These are phyloP conservation scores for Geranium brycei DNA, from an alignment of 345 rosid species.

Conservation along the genomic window DNA sequence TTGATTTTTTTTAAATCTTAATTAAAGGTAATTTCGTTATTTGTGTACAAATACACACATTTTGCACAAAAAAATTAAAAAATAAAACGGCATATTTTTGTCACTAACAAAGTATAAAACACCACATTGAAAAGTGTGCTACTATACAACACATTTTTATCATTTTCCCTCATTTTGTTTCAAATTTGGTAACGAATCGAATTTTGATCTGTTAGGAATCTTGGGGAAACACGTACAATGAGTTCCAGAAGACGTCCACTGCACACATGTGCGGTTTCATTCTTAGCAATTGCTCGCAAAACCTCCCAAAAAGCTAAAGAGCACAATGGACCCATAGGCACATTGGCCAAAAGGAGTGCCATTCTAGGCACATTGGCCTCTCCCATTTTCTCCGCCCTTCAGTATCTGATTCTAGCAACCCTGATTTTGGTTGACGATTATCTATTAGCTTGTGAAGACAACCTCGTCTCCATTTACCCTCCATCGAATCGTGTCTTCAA, in stretches of 20 bases:
- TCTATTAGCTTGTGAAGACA: constrained; percentile 32
- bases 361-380: constrained; percentile 12
- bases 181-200: not conserved
- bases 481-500: constrained; percentile 28
- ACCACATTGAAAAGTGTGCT: too few relatives aligned
- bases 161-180: not conserved
- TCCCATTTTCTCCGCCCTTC: constrained; percentile 16
- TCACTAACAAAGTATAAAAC: too few relatives aligned
- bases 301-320: constrained; percentile 25
- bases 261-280: constrained; percentile 35
- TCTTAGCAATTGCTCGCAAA: constrained; percentile 21
- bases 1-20: too few relatives aligned
- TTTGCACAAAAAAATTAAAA: too few relatives aligned
- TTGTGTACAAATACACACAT: too few relatives aligned
- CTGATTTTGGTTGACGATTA: constrained; percentile 31
- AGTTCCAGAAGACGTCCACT: constrained; percentile 38
- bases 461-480: constrained; percentile 37
- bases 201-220: constrained; percentile 15
- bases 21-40: too few relatives aligned
- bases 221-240: constrained; percentile 10
- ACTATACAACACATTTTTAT: too few relatives aligned
- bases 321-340: constrained; percentile 23
- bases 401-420: constrained; percentile 21
- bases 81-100: too few relatives aligned
- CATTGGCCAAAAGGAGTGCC: constrained; percentile 12